Base-by-base conservation (phyloP, 169 alveolate species). In the Neospora caninum region DNA sequence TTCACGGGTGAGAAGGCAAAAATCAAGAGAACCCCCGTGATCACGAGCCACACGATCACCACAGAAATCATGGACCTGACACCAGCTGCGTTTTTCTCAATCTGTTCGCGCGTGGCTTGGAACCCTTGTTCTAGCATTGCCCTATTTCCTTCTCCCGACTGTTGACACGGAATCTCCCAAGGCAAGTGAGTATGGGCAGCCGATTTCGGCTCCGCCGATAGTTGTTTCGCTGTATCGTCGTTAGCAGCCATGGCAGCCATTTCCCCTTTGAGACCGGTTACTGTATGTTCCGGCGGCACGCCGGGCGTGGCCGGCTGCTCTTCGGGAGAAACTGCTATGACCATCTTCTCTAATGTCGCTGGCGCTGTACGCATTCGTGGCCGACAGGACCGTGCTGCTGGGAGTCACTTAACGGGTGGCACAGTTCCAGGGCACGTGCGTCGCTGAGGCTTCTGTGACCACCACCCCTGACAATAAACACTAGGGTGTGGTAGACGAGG, bases 1-100 rank as follows among this genome's bases (percentile, higher is more conserved):
- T 78, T 78, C 53, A 78, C 87, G 45, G 87, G 45, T 18, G 87
- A 78, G 45, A 78, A 78, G 6, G 87, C 87, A 34, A 78, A 78
- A 34, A 78, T 34, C 87, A 78, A 4, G 31, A 78, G 42, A 34
- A 78, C 87, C 27, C 87, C 87, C 39, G 45, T 78, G 13, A 29
- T 7, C 41, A 78, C 87, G 6, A 78, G 87, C 87, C 87, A 78
- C 87, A 78, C 41, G 25, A 22, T 34, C 45, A 39, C 43, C 27
- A 78, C 45, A 78, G n/a, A 78, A 78, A 78, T 78, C 34, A 39
- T 31, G 18, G 25, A 34, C 20, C 25, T 78, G 27, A 45, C 43
- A 22, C 45, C 87, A 34, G 87, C 45, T 39, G 53, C 87, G 27
- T 45, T 42, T 78, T 78, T 78, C 53, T 78, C 87, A 6, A 78